Conservation (phyloP, 768 basidiomycete genomes). For the Amanita inopinata region DNA sequence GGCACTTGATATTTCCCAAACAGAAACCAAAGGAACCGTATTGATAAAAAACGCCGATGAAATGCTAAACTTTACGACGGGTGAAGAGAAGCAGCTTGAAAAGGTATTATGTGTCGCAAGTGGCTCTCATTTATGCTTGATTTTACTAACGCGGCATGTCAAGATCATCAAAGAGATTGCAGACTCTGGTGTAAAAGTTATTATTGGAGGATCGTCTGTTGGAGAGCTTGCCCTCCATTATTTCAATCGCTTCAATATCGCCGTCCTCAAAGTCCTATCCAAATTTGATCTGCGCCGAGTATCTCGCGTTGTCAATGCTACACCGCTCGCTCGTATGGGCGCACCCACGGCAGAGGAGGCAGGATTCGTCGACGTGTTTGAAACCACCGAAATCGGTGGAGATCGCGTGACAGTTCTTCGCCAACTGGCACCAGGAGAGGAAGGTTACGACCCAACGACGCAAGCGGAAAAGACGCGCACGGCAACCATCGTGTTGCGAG, state of each 20-base stretch:
- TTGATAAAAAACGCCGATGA: slow-evolving; percentile 92
- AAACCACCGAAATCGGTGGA: slow-evolving; percentile 93
- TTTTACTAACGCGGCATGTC: slow-evolving; percentile 1
- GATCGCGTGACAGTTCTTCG: slow-evolving; percentile 96
- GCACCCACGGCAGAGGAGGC: slow-evolving; percentile 96
- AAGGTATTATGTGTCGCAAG: slow-evolving; percentile 35
- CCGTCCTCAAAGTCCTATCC: slow-evolving; percentile 93
- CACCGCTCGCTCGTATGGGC: slow-evolving; percentile 91
- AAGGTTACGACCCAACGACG: slow-evolving; percentile 42
- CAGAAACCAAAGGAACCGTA: slow-evolving; percentile 98
- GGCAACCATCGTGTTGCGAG: slow-evolving; percentile 90
- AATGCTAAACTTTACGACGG: slow-evolving; percentile 92
- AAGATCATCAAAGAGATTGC: slow-evolving; percentile 97
- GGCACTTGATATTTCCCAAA: slow-evolving; percentile 88
- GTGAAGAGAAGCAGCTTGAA: slow-evolving; percentile 95
- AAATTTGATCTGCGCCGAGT: slow-evolving; percentile 95
- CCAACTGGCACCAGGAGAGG: slow-evolving; percentile 62
- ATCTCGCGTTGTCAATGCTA: slow-evolving; percentile 93
- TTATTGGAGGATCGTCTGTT: slow-evolving; percentile 87
- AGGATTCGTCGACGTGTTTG: slow-evolving; percentile 88
- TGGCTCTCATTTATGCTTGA: neutral
- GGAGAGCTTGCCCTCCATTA: slow-evolving; percentile 97
- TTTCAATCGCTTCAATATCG: slow-evolving; percentile 87
- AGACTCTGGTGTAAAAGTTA: slow-evolving; percentile 86
- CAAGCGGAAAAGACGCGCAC: slow-evolving; percentile 71